Evolutionary conservation across 768 basidiomycete species (phyloP).

Genomic region (Suillus sp.): DNA sequence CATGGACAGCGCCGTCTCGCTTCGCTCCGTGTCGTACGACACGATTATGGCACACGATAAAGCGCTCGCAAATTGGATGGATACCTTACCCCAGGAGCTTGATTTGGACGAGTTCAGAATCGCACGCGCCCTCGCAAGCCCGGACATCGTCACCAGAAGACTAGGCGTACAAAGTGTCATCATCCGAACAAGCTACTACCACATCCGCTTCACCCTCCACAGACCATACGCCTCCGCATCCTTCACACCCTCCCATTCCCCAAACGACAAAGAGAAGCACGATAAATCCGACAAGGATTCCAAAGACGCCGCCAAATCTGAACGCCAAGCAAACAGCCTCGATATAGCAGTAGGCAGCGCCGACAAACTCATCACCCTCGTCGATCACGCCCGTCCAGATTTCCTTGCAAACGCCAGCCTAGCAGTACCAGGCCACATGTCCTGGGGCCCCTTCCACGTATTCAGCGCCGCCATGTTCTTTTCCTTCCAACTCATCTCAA

Average conservation of each 20-base stretch:
- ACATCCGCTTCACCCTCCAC: conserved; percentile 84
- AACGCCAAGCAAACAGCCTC: conserved; percentile 58
- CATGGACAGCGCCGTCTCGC: conserved; percentile 81
- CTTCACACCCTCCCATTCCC: conserved; percentile 24
- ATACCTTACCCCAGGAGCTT: conserved; percentile 71
- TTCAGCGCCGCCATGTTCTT: conserved; percentile 91
- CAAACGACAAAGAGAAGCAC: conserved; percentile 28
- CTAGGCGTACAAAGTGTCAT: conserved; percentile 82
- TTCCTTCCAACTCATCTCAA: conserved; percentile 83
- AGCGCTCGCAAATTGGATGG: conserved; percentile 73
- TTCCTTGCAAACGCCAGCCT: conserved; percentile 68
- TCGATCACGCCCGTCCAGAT: conserved; percentile 74
- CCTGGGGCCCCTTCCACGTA: conserved; percentile 81
- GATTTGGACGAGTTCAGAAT: conserved; percentile 77
- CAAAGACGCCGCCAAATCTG: conserved; percentile 19
- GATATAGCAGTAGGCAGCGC: conserved; percentile 78
- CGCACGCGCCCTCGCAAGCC: conserved; percentile 69
- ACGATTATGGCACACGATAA: conserved; percentile 73
- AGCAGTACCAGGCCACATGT: conserved; percentile 81
- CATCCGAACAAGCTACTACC: conserved; percentile 74
- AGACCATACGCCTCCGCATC: conserved; percentile 60
- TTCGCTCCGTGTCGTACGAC: conserved; percentile 78
- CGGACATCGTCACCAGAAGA: conserved; percentile 58
- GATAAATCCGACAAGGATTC: conserved; percentile 35
- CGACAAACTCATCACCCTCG: conserved; percentile 76